Evolutionary conservation across 2,329 filamentous ascomycete species (phyloP).

Genomic region (Xylariaceae sp.): DNA sequence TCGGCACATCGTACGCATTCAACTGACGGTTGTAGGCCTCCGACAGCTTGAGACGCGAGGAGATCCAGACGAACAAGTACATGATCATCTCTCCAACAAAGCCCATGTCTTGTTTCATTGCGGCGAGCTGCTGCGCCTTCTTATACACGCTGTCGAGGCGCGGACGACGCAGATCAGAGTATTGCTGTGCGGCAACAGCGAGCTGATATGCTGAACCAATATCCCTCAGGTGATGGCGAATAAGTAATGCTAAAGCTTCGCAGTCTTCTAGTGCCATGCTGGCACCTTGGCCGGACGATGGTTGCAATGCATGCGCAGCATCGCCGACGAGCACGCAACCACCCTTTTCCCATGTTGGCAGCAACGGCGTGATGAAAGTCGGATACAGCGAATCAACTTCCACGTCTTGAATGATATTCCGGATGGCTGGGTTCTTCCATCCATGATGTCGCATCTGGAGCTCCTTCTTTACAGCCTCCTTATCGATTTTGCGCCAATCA

Average conservation of each 20-base stretch:
- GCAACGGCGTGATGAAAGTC: conserved; percentile 14
- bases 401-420: conserved; percentile 13
- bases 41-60: conserved; percentile 5
- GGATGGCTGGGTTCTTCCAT: conserved; percentile 13
- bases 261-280: conserved; percentile 19
- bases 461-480: conserved; percentile 12
- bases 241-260: conserved; percentile 11
- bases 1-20: conserved; percentile 15
- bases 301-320: conserved; percentile 16
- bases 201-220: not conserved
- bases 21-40: conserved; percentile 11
- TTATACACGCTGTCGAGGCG: conserved; percentile 17
- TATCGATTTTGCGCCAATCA: conserved; percentile 18
- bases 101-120: conserved; percentile 18
- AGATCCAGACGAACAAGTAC: conserved; percentile 17
- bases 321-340: conserved; percentile 18
- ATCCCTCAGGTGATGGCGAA: conserved; percentile 9
- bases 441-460: conserved; percentile 15
- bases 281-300: conserved; percentile 17
- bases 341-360: conserved; percentile 18
- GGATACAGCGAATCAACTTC: conserved; percentile 14
- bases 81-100: conserved; percentile 16
- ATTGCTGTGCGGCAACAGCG: conserved; percentile 6
- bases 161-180: conserved; percentile 15
- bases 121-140: conserved; percentile 17